Conservation (phyloP, 1,284 basidiomycete species). For the Rhodotorula mucilaginosa region DNA sequence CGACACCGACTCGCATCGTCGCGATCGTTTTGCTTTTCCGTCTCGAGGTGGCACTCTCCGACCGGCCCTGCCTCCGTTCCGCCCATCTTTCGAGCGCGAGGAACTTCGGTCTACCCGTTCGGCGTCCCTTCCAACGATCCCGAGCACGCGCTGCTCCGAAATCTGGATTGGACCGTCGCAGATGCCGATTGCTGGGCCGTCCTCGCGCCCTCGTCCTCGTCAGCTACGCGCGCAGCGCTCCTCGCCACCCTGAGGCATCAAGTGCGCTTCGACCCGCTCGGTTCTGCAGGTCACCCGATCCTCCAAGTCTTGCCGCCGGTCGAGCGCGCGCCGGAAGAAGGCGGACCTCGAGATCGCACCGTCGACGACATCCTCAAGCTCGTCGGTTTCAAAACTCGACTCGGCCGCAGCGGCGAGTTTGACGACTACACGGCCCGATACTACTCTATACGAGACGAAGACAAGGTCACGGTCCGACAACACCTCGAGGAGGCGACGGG, state of each 20-base stretch:
- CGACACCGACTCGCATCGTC: too few species aligned
- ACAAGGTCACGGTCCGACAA: constrained; percentile 67
- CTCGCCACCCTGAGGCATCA: constrained; percentile 26
- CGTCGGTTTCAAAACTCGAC: constrained; percentile 42
- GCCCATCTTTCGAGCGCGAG: constrained; percentile 16
- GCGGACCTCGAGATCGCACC: constrained; percentile 20
- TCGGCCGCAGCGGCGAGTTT: constrained; percentile 66
- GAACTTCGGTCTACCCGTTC: constrained; percentile 32
- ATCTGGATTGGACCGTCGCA: constrained; percentile 20
- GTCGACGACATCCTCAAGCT: constrained; percentile 40
- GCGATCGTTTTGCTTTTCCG: background rate
- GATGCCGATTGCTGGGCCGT: constrained; percentile 33
- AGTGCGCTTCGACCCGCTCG: constrained; percentile 23
- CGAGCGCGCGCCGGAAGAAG: constrained; percentile 12
- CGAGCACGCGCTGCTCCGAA: constrained; percentile 15
- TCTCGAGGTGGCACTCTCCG: background rate
- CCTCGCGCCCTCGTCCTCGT: constrained; percentile 23
- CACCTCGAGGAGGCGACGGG: constrained; percentile 52
- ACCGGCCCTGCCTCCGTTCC: background rate
- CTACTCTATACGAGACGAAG: constrained; percentile 76
- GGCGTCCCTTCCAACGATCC: constrained; percentile 29
- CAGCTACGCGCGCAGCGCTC: constrained; percentile 10
- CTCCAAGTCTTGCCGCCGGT: constrained; percentile 22
- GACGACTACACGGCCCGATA: constrained; percentile 88
- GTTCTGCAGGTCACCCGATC: constrained; percentile 26